Percentiles rank a stretch among this genome's conserved stretches.
phyloP scores from a whole-genome alignment of 352 stramenopile species.

The Aphanomyces cochlioides region DNA sequence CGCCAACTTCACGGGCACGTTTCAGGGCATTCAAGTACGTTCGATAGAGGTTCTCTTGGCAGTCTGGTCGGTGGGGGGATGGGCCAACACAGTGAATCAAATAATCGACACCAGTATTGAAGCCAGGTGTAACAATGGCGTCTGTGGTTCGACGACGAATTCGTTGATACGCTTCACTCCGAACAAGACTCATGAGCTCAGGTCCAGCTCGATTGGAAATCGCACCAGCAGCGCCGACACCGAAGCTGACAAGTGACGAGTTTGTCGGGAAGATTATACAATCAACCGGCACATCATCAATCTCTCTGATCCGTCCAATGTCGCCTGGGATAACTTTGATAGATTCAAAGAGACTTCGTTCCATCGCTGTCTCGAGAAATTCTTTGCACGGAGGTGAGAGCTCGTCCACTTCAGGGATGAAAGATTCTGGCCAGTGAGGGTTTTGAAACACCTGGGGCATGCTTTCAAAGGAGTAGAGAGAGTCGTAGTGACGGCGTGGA shows the following conservation, averaged over 20 bases:
- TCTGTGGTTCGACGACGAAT: conserved; percentile 36
- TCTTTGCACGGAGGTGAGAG: conserved; percentile 5
- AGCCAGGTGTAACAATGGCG: conserved; percentile 44
- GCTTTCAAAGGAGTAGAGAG: not conserved
- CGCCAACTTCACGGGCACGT: conserved; percentile 31
- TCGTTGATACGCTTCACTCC: conserved; percentile 38
- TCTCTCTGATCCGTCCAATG: conserved; percentile 38
- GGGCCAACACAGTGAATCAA: conserved; percentile 61
- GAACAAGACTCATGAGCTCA: conserved; percentile 37
- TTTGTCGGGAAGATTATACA: conserved; percentile 53
- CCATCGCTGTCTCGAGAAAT: conserved; percentile 13
- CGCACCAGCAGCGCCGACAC: conserved; percentile 41
- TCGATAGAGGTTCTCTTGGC: conserved; percentile 29
- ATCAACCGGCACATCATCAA: conserved; percentile 39
- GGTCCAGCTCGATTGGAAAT: conserved; percentile 47
- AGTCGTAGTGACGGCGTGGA: not conserved
- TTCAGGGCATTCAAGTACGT: conserved; percentile 39
- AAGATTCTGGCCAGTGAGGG: not conserved
- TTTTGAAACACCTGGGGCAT: not conserved
- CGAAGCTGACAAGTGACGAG: conserved; percentile 40
- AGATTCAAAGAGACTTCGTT: conserved; percentile 1
- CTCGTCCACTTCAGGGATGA: not conserved
- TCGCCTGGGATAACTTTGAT: conserved; percentile 40
- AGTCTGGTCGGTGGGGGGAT: conserved; percentile 35
- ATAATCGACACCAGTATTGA: conserved; percentile 47